phyloP scores from a whole-genome alignment of 1,284 basidiomycete genomes.

The Tausonia pullulans region DNA sequence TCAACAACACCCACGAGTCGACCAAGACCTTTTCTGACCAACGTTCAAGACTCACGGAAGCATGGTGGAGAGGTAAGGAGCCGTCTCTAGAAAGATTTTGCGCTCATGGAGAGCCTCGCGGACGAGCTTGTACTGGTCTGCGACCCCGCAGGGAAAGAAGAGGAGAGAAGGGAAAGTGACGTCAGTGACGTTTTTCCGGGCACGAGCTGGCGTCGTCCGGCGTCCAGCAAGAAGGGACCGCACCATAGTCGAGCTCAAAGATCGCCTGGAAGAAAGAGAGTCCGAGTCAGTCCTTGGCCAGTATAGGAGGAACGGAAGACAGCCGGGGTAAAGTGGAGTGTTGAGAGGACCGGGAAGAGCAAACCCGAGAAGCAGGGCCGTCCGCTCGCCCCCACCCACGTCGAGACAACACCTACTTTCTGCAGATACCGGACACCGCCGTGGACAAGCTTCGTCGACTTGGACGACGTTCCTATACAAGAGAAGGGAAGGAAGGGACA shows the following conservation, averaged over 20 bases:
- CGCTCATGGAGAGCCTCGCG: conserved; percentile 87
- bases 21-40: not conserved
- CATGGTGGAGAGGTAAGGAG: conserved; percentile 84
- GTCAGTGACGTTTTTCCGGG: not conserved
- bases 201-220: not conserved
- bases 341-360: too few species aligned
- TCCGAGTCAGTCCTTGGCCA: not conserved
- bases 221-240: conserved; percentile 18
- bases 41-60: conserved; percentile 46
- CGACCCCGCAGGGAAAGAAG: not conserved
- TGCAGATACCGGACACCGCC: conserved; percentile 95
- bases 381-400: too few species aligned
- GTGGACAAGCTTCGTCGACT: conserved; percentile 95
- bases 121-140: conserved; percentile 86
- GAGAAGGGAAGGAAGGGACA: not conserved
- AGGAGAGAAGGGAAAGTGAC: not conserved
- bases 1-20: not conserved
- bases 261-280: conserved; percentile 44
- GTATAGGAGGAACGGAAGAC: too few species aligned
- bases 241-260: conserved; percentile 82
- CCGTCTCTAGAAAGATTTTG: conserved; percentile 85
- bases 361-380: too few species aligned
- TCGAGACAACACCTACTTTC: conserved; percentile 39
- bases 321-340: too few species aligned
- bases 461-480: conserved; percentile 73